Evolutionary conservation across 2,329 filamentous ascomycete species (phyloP).

Genomic region (Tricladium varicosporioides): DNA sequence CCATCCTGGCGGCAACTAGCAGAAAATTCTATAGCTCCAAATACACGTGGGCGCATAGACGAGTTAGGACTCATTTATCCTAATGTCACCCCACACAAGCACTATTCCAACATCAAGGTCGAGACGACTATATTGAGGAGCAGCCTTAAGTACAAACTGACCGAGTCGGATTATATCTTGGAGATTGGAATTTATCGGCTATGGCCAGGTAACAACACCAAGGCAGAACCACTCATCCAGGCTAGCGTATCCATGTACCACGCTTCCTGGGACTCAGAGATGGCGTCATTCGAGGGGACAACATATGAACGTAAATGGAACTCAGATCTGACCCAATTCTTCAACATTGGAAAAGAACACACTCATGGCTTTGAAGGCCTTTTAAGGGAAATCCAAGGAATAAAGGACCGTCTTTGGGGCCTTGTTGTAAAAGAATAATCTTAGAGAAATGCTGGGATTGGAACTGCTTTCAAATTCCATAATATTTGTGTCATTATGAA

Average conservation of each 20-base stretch:
- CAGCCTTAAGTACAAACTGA: slow-evolving; percentile 25
- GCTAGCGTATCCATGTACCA: slow-evolving; percentile 31
- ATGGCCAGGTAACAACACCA: slow-evolving; percentile 25
- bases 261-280: slow-evolving; percentile 29
- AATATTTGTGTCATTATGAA: slow-evolving; percentile 19
- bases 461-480: slow-evolving; percentile 6
- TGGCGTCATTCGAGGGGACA: slow-evolving; percentile 25
- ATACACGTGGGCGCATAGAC: slow-evolving; percentile 21
- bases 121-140: slow-evolving; percentile 24
- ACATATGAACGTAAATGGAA: slow-evolving; percentile 25
- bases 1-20: slow-evolving; percentile 19
- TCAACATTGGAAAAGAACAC: slow-evolving; percentile 14
- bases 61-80: slow-evolving; percentile 26
- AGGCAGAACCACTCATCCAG: slow-evolving; percentile 20
- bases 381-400: slow-evolving; percentile 18
- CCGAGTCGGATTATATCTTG: slow-evolving; percentile 25
- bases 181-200: slow-evolving; percentile 32
- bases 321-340: slow-evolving; percentile 23
- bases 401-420: slow-evolving; percentile 14
- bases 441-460: slow-evolving; percentile 20
- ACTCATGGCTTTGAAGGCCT: slow-evolving; percentile 21
- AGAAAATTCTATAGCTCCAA: slow-evolving; percentile 18
- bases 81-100: slow-evolving; percentile 12
- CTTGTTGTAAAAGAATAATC: neutral
- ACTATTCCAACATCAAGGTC: slow-evolving; percentile 16